Conservation (phyloP, 2,329 filamentous ascomycete species). For the Eutypella sp. region DNA sequence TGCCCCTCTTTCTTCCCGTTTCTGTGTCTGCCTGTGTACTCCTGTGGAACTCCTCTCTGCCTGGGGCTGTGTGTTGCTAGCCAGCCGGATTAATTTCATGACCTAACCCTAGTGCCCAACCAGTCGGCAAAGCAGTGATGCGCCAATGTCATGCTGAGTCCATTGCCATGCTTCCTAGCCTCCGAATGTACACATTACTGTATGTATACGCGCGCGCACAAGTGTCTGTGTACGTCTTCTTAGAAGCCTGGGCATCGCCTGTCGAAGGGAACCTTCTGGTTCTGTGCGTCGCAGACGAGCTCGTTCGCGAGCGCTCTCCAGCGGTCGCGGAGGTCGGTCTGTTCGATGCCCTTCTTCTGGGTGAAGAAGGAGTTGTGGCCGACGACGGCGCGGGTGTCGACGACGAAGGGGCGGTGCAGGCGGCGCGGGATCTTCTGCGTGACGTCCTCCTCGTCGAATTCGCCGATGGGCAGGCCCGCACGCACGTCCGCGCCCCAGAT, state of each 20-base stretch:
- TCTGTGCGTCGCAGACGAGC: slow-evolving; percentile 35
- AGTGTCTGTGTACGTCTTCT: too few species aligned
- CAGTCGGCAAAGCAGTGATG: too few species aligned
- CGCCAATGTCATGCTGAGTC: too few species aligned
- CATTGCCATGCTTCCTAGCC: too few species aligned
- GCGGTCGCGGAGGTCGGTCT: slow-evolving; percentile 48
- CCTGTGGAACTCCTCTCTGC: too few species aligned
- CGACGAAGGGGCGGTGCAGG: slow-evolving; percentile 38
- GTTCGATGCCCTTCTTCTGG: slow-evolving; percentile 37
- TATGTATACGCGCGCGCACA: too few species aligned
- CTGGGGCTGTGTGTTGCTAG: too few species aligned
- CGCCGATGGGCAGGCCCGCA: slow-evolving; percentile 37
- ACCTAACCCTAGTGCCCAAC: too few species aligned
- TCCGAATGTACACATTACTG: too few species aligned
- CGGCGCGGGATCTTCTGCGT: slow-evolving; percentile 34
- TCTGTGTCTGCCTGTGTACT: too few species aligned
- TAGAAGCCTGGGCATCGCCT: slow-evolving; percentile 20
- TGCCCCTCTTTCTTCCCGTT: too few species aligned
- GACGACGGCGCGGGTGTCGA: slow-evolving; percentile 50
- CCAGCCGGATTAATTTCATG: too few species aligned
- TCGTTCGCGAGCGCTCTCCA: slow-evolving; percentile 50
- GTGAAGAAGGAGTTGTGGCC: slow-evolving; percentile 46
- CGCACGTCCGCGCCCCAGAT: slow-evolving; percentile 47
- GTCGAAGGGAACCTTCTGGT: slow-evolving; percentile 23
- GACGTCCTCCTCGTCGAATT: slow-evolving; percentile 42